Base-by-base conservation (phyloP, 2,329 filamentous ascomycete genomes). In the Bipolaris gigantea region DNA sequence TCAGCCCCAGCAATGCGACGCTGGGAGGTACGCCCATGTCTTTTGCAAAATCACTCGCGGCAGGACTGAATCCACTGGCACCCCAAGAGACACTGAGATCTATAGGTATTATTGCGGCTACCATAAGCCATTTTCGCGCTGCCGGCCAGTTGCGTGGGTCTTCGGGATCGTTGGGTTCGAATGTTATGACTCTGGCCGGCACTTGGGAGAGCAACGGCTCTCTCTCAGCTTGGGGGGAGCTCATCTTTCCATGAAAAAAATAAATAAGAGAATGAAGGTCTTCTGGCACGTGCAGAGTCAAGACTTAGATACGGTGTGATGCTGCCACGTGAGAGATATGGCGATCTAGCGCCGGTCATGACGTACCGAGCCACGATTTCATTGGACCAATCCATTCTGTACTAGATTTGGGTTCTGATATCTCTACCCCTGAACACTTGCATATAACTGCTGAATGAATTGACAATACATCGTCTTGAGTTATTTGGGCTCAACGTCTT, bases 31-130 rank as follows among this genome's bases (percentile, higher is more conserved):
- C 65, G 11, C 68, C 65, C 51, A 81, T 76, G 15, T 78, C 74
- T 8, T 73, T 65, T 1, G 69, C 71, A 48, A 81, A 79, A 38
- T 77, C 75, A n/a, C 55, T 60, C 13, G 71, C 65, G 0, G 73
- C 76, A 0, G 79, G 78, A 2, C 77, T 80, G 61, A 78, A 81
- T 8, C 78, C 79, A 5, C 76, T 79, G 1, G 79, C 79, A 8
- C 76, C 77, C 73, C 77, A 81, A 15, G 66, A 70, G 27, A 73
- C 71, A 34, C 65, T 70, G 32, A 73, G 63, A 44, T 74, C 71
- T 45, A 74, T 73, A 27, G 72, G 65, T 2, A 72, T 64, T 33
- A 75, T 73, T 16, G 65, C 65, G 25, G 66, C 66, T 5, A 74
- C 62, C 65, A 74, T 71, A 6, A 70, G 45, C 71, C 72, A 74